Percentiles rank a stretch among this genome's conserved stretches.
These are phyloP conservation scores for Coemansia sp. DNA, from an alignment of 192 early-diverging fungal genomes.

Conservation along the genomic window DNA sequence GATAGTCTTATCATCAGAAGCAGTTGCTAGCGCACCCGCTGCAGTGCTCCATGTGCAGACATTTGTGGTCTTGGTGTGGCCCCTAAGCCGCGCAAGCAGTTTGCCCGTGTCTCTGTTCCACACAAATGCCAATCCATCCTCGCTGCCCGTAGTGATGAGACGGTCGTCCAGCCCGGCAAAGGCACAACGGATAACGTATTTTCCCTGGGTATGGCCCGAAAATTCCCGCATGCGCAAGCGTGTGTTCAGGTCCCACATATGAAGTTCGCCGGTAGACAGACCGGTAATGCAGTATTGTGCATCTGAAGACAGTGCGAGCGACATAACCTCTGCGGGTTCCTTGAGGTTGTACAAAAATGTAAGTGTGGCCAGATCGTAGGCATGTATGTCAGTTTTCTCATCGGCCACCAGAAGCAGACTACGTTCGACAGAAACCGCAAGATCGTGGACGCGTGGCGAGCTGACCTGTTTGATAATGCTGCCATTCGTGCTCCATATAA, in stretches of 20 bases:
- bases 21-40: slow-evolving; percentile 37
- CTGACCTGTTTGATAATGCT: slow-evolving; percentile 37
- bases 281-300: slow-evolving; percentile 54
- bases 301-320: slow-evolving; percentile 65
- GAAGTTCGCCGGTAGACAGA: slow-evolving; percentile 66
- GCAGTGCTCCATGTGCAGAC: slow-evolving; percentile 40
- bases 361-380: slow-evolving; percentile 49
- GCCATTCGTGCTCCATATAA: slow-evolving; percentile 49
- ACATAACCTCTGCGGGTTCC: slow-evolving; percentile 58
- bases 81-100: slow-evolving; percentile 31
- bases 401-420: slow-evolving; percentile 49
- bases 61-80: slow-evolving; percentile 44
- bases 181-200: slow-evolving; percentile 86
- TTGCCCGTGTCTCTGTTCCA: slow-evolving; percentile 48
- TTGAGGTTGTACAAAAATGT: slow-evolving; percentile 48
- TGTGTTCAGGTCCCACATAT: slow-evolving; percentile 83
- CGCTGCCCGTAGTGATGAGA: slow-evolving; percentile 91
- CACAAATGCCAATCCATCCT: slow-evolving; percentile 57
- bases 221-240: slow-evolving; percentile 71
- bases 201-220: slow-evolving; percentile 70
- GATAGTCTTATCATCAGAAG: slow-evolving; percentile 48
- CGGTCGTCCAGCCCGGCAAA: slow-evolving; percentile 84
- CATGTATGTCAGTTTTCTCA: slow-evolving; percentile 40
- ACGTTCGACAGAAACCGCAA: slow-evolving; percentile 33
- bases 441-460: slow-evolving; percentile 52